Base-by-base conservation (phyloP, 495 filamentous ascomycete species). In the Hyaloscypha finlandica region DNA sequence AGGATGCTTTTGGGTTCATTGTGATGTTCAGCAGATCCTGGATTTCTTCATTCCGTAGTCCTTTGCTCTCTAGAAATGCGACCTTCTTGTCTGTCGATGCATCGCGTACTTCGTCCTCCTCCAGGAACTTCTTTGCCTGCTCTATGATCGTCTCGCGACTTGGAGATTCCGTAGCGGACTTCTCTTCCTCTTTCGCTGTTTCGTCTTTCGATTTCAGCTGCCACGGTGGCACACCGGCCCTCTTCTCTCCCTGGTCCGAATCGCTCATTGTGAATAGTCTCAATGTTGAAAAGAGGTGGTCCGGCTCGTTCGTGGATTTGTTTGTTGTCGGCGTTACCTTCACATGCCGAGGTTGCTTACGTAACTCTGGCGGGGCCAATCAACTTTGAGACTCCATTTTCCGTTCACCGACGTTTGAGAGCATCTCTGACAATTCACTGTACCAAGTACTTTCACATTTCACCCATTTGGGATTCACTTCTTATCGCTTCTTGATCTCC, bases 41-140 rank as follows among this genome's bases (percentile, higher is more conserved):
- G 58, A 94, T 91, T 68, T 96, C 91, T 39, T 84, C 78, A 4
- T 81, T 75, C 3, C 77, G 83, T 8, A 97, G 77, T 1, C 92
- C 93, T 74, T 99, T 97, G 39, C 85, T 86, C 70, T 89, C 84
- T 8, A 98, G 79, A 67, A 97, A 97, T 3, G 84, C 82, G 32
- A 87, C 80, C 78, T 97, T 95, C 76, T 86, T 87, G 60, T 91
- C 89, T 54, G 82, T 81, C 1, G 90, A 81, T 11, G 89, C 86
- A 73, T 89, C 80, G 35, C 85, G 84, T 55, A 97, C 90, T n/a
- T 82, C 83, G 8, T 90, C 87, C 63, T 94, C 90, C 52, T 90
- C 79, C n/a, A 98, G 85, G 73, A 97, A 97, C 64, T 82, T 88
- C 39, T 83, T 79, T 22, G 92, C 92, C 73, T 92, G 87, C 20